Conservation (phyloP, 163 green algal genomes). For the Scenedesmus sp. region DNA sequence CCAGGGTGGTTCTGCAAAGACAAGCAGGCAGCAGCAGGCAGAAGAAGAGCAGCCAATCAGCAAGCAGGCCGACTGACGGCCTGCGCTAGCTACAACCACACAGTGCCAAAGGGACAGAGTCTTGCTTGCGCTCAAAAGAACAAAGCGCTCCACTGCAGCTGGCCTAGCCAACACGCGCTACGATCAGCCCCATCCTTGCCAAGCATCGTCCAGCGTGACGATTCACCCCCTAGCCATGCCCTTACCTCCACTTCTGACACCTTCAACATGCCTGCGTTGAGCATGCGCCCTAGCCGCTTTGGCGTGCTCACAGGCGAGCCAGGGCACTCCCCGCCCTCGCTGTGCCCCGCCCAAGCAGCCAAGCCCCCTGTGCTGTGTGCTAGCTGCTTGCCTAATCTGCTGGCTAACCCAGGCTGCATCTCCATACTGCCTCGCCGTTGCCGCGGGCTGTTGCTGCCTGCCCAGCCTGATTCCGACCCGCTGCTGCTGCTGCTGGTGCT, state of each 20-base stretch:
- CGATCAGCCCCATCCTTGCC: too few relatives aligned
- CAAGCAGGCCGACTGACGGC: not conserved
- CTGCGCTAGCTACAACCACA: too few relatives aligned
- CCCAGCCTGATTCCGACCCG: not conserved
- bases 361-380: not conserved
- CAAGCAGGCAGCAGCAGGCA: not conserved
- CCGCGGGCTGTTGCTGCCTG: not conserved
- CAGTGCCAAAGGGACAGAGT: not conserved
- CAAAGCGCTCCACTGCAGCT: too few relatives aligned
- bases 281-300: not conserved
- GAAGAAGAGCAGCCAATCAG: not conserved
- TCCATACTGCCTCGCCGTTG: not conserved
- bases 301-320: conserved; percentile 26
- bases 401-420: not conserved
- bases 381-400: not conserved
- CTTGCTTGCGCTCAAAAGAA: too few relatives aligned
- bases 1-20: conserved; percentile 42
- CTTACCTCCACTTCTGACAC: conserved; percentile 47
- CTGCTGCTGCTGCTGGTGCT: conserved; percentile 20
- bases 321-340: not conserved
- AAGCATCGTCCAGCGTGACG: too few relatives aligned
- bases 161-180: not conserved
- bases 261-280: conserved; percentile 2
- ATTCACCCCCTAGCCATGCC: too few relatives aligned
- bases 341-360: not conserved